Evolutionary conservation across 768 basidiomycete genomes (phyloP), one percentile per base, ranked within the genome.

Genomic region (Xerocomellus dryophilus): DNA sequence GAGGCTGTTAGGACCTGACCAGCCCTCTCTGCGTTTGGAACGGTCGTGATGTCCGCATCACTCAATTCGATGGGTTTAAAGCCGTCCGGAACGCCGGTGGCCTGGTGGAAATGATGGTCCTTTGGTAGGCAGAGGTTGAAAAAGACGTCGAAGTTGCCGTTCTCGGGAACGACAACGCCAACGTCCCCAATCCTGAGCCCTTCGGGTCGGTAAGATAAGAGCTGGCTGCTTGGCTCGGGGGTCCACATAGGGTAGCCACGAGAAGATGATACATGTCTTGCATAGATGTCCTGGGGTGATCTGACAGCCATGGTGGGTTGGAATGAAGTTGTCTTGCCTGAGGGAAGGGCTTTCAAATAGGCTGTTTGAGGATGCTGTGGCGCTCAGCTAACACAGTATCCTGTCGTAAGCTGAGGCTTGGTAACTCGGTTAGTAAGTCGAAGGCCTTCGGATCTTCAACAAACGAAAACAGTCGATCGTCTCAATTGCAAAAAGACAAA

Each of bases 181-280:
- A 76, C 70, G 47, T 76, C 76, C 2, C 76, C 75, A 38, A 76
- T 73, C 27, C 54, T 67, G 40, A 72, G 64, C 0, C 74, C 74
- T 35, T 61, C 50, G 7, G 51, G 56, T 45, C 59, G 62, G 43
- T 69, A 67, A 18, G 62, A 61, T 18, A 67, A 66, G 7, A 69
- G 54, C 29, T 52, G 53, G 27, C 46, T 50, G 36, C 67, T 63
- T 8, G 69, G 68, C 25, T 71, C 66, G 8, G 74, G 75, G 10
- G 65, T 63, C 71, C 69, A 74, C 21, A 74, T 53, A 3, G 73
- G 73, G 47, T 69, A 70, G 2, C 75, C 76, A 31, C 69, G 67
- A 15, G 63, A 52, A 21, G 60, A 57, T 0, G 61, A 61, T 39
- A 63, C 58, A 7, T 61, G 54, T 43, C 59, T 57, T 38, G 66